Percentiles rank a stretch among this genome's conserved stretches.
These are phyloP conservation scores for Jimgerdemannia lactiflua DNA, from an alignment of 192 early-diverging fungal species.

Conservation along the genomic window DNA sequence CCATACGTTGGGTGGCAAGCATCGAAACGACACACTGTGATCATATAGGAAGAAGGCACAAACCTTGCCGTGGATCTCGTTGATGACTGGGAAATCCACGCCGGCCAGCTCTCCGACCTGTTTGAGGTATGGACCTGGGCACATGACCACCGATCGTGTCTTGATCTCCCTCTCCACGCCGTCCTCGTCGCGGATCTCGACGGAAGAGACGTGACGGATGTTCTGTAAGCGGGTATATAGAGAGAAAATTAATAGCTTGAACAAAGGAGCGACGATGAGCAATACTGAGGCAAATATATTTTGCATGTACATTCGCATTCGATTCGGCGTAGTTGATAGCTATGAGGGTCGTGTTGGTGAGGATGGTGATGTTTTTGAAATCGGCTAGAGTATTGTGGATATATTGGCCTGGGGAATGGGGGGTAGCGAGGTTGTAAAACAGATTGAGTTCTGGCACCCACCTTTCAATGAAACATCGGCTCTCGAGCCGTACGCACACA, in stretches of 20 bases:
- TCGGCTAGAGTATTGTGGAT: not conserved
- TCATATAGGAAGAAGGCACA: not conserved
- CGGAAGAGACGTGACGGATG: not conserved
- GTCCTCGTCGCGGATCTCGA: not conserved
- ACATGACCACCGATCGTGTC: slow-evolving; percentile 1
- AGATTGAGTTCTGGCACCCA: too few species aligned
- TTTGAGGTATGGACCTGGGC: not conserved
- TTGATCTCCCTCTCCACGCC: not conserved
- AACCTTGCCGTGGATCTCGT: slow-evolving; percentile 5
- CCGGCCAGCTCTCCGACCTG: not conserved
- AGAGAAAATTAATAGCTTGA: too few species aligned
- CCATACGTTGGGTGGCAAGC: too few species aligned
- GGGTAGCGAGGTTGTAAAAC: too few species aligned
- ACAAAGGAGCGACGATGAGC: too few species aligned
- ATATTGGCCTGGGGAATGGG: not conserved
- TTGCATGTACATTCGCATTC: not conserved
- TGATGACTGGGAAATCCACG: slow-evolving; percentile 7
- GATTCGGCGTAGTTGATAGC: not conserved
- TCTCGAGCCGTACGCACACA: too few species aligned
- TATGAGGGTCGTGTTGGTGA: not conserved
- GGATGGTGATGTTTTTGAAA: not conserved
- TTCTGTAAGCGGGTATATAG: not conserved
- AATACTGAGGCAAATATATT: too few species aligned
- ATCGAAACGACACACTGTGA: too few species aligned
- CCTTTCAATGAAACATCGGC: too few species aligned